Percentiles rank a stretch among this genome's conserved stretches.
phyloP scores from a whole-genome alignment of 2,329 filamentous ascomycete genomes.

The Elsinoe necatrix region DNA sequence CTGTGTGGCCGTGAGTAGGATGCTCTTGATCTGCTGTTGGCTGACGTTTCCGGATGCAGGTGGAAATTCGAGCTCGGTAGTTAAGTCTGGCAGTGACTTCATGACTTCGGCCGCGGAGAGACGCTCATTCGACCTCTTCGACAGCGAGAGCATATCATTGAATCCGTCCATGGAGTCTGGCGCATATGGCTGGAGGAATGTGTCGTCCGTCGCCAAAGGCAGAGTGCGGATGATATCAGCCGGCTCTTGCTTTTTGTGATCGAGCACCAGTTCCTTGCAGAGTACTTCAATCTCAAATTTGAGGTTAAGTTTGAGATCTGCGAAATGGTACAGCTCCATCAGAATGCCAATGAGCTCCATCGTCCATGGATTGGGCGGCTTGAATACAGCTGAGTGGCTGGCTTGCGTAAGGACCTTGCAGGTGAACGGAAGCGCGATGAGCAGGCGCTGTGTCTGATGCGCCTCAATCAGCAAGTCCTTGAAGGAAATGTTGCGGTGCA shows the following conservation, averaged over 20 bases:
- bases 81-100: slow-evolving; percentile 74
- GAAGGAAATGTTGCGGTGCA: slow-evolving; percentile 94
- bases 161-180: slow-evolving; percentile 59
- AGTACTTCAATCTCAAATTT: slow-evolving; percentile 99
- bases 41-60: slow-evolving; percentile 67
- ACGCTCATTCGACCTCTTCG: slow-evolving; percentile 54
- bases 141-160: slow-evolving; percentile 68
- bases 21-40: slow-evolving; percentile 56
- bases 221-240: slow-evolving; percentile 78
- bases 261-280: slow-evolving; percentile 84
- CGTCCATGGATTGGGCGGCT: slow-evolving; percentile 91
- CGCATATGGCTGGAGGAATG: slow-evolving; percentile 32
- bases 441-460: slow-evolving; percentile 80
- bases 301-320: slow-evolving; percentile 88
- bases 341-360: slow-evolving; percentile 92
- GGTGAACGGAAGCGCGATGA: slow-evolving; percentile 92
- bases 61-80: slow-evolving; percentile 69
- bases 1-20: slow-evolving; percentile 78
- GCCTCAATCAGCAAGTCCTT: slow-evolving; percentile 91
- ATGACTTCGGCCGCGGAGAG: slow-evolving; percentile 71
- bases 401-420: slow-evolving; percentile 91
- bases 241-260: slow-evolving; percentile 84
- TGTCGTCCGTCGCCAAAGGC: slow-evolving; percentile 30
- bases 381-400: slow-evolving; percentile 76
- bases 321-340: slow-evolving; percentile 87